Conservation (phyloP, 768 basidiomycete genomes). For the Suillus occidentalis region DNA sequence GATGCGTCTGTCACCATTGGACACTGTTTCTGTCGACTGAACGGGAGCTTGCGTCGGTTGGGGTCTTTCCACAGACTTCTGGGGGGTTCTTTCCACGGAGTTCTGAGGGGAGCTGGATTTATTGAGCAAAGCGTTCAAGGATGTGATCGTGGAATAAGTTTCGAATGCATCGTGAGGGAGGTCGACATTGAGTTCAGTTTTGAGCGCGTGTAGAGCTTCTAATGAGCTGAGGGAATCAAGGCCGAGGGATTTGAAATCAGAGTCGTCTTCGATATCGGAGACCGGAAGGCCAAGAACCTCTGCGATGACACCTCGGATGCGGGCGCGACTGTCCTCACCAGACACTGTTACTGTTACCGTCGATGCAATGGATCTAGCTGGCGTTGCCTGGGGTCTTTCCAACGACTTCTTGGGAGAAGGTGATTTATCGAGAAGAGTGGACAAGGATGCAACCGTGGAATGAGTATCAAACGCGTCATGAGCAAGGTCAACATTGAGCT, state of each 20-base stretch:
- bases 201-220: constrained; percentile 53
- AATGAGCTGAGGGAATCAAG: constrained; percentile 67
- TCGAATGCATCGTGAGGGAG: constrained; percentile 48
- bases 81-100: background rate
- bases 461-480: constrained; percentile 41
- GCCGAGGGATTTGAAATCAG: constrained; percentile 51
- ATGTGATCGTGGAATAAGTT: constrained; percentile 36
- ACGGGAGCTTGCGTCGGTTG: background rate
- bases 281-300: constrained; percentile 40
- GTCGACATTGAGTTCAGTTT: constrained; percentile 38
- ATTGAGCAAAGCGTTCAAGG: constrained; percentile 15
- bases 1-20: constrained; percentile 21
- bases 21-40: constrained; percentile 16
- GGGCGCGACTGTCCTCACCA: constrained; percentile 21
- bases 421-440: constrained; percentile 11
- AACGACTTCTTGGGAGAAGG: background rate
- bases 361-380: background rate
- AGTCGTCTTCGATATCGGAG: constrained; percentile 40
- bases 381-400: background rate
- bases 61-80: background rate
- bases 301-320: constrained; percentile 43
- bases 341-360: constrained; percentile 20
- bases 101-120: background rate
- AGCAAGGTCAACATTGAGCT: constrained; percentile 45
- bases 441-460: constrained; percentile 36